Evolutionary conservation across 2,329 filamentous ascomycete genomes (phyloP).

Genomic region (Fusarium pininemorale): DNA sequence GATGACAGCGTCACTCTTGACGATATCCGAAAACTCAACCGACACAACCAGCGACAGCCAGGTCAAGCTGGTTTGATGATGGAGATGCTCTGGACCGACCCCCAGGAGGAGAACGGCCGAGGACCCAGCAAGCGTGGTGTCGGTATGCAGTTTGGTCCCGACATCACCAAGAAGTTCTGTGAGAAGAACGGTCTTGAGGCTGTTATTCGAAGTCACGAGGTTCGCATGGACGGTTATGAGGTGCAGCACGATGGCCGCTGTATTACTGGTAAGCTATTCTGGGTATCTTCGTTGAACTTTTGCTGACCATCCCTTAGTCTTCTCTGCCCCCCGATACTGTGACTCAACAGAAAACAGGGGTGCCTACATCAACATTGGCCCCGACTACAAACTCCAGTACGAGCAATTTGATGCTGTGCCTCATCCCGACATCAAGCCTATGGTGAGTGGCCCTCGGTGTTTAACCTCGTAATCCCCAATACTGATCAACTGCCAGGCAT

Average conservation of each 20-base stretch:
- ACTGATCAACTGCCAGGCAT: conserved; percentile 65
- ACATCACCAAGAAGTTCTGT: conserved; percentile 96
- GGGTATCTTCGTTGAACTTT: background rate
- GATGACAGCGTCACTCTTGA: conserved; percentile 92
- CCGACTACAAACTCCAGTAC: conserved; percentile 90
- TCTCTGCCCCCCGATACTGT: conserved; percentile 97
- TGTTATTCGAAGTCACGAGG: conserved; percentile 96
- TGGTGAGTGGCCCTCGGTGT: conserved; percentile 62
- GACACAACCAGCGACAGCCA: conserved; percentile 90
- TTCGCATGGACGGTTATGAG: conserved; percentile 99
- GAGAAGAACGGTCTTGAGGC: conserved; percentile 95
- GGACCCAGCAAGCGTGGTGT: conserved; percentile 97
- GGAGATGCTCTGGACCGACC: conserved; percentile 99
- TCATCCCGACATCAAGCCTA: conserved; percentile 94
- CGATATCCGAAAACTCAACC: conserved; percentile 91
- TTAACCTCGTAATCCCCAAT: background rate
- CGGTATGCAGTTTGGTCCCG: conserved; percentile 94
- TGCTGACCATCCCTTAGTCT: conserved; percentile 65
- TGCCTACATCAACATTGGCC: conserved; percentile 95
- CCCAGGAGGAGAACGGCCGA: conserved; percentile 83
- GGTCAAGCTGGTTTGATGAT: conserved; percentile 97
- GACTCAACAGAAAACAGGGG: conserved; percentile 98
- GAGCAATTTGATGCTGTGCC: conserved; percentile 96
- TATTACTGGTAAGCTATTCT: conserved; percentile 76
- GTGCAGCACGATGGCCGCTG: conserved; percentile 95